Evolutionary conservation across 352 stramenopile genomes (phyloP), one percentile per base, ranked within the genome.

Genomic region (Globisporangium echinulatum): DNA sequence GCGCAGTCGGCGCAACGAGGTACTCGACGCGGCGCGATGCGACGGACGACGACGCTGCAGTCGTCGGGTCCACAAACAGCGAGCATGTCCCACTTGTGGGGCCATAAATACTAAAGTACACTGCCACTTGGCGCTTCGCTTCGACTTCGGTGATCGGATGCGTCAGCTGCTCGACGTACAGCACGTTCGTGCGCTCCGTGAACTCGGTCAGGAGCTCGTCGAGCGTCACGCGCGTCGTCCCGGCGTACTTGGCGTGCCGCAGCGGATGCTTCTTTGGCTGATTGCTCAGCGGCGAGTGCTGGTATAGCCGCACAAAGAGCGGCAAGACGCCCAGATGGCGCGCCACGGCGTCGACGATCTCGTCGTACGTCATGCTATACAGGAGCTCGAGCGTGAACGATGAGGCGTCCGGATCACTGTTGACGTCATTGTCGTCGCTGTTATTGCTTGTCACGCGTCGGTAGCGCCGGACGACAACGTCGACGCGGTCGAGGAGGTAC

Each of bases 71-170:
- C 3, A 77, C 70, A 52, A 94, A 92, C 46, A 39, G 42, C 17
- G 25, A 43, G 17, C 36, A 9, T n/a, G 33, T 5, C 38, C 13
- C 4, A 9, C 2, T 19, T 33, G 70, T 82, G 17, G 76, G 74
- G 58, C 90, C 86, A 66, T 92, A 92, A 47, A 85, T 76, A 61
- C 84, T 92, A 25, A 91, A 66, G 58, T 89, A 81, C 19, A 95
- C 75, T 3, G 75, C 15, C 11, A 93, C 64, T 59, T 92, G 78
- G 57, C 90, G 92, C 69, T 93, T 94, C 1, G 81, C 79, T 62
- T 96, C 86, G 51, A 96, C 85, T 59, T 93, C 82, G 1, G 82
- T 90, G 69, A 96, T 93, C 8, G 82, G 77, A 48, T 90, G 69
- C 8, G 67, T 56, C 3, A 94, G 63, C 9, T 91, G 56, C 63